Percentiles rank a stretch among this genome's conserved stretches.
These are phyloP conservation scores for Plasmodium coatneyi DNA, from an alignment of 169 alveolate species.

Conservation along the genomic window DNA sequence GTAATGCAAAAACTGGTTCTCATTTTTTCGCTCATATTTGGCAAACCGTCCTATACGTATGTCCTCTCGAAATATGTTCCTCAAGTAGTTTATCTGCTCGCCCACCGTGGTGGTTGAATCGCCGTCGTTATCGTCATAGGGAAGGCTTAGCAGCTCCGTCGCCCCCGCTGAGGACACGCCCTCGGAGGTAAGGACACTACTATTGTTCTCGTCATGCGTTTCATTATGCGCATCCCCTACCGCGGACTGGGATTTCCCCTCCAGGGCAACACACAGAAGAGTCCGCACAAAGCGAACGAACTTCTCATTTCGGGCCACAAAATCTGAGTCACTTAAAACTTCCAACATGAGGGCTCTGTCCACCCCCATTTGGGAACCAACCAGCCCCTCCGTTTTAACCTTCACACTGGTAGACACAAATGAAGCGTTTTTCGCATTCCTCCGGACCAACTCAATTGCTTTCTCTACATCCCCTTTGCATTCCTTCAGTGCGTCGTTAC, in stretches of 20 bases:
- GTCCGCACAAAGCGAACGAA: slow-evolving; percentile 16
- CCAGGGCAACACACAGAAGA: neutral
- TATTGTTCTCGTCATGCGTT: neutral
- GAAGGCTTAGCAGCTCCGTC: neutral
- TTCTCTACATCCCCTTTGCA: slow-evolving; percentile 49
- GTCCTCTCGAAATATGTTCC: slow-evolving; percentile 69
- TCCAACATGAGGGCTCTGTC: slow-evolving; percentile 28
- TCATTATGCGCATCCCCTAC: neutral
- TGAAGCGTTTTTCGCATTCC: slow-evolving; percentile 6
- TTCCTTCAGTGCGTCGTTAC: slow-evolving; percentile 49
- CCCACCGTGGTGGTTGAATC: neutral
- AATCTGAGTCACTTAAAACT: slow-evolving; percentile 59
- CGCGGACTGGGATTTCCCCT: neutral
- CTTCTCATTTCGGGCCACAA: slow-evolving; percentile 40
- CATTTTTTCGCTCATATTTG: slow-evolving; percentile 21
- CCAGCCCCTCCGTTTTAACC: slow-evolving; percentile 48
- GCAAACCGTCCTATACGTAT: slow-evolving; percentile 39
- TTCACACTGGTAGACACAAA: slow-evolving; percentile 50
- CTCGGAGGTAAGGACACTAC: neutral
- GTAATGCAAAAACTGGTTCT: slow-evolving; percentile 49
- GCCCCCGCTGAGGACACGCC: neutral
- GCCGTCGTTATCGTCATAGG: slow-evolving; percentile 2
- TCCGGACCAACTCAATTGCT: slow-evolving; percentile 54
- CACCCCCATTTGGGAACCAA: slow-evolving; percentile 1
- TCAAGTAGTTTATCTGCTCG: slow-evolving; percentile 43